Evolutionary conservation across 1,284 basidiomycete species (phyloP), one percentile per base, ranked within the genome.

Genomic region (Cryptococcus sp.): DNA sequence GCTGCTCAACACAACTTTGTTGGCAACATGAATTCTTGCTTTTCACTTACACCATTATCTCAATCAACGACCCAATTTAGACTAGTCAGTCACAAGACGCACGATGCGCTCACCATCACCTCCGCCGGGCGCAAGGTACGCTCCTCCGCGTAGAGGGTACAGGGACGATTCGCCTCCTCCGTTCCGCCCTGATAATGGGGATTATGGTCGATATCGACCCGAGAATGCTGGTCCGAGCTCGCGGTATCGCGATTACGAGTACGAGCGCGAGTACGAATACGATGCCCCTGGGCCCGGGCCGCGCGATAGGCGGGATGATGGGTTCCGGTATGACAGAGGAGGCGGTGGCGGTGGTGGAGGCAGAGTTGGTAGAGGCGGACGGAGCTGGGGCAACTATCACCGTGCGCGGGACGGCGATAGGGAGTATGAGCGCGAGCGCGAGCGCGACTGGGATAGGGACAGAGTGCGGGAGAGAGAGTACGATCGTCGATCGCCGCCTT

Each of bases 81-180:
- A 45, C 15, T 22, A 10, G 15, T n/a, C 11, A n/a, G 8, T 35
- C 5, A 45, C 10, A 38, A 42, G 19, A 30, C 42, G 15, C 23
- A 71, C 68, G 68, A 65, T 66, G n/a, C 68, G 70, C 49, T 73
- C 72, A 5, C 71, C 72, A 17, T 70, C 71, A 0, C 71, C 72
- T 10, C 63, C 61, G 19, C 52, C 50, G 50, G 49, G 67, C 19
- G 51, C 46, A 22, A 45, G 43, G 5, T 39, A 42, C n/a, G 19
- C 17, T 27, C 19, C 20, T 25, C 41, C 17, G 5, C 47, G 57
- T 52, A 30, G 35, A 58, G 25, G 57, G 60, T 72, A 64, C 50
- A 57, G 70, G 30, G 70, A 71, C 35, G 66, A 67, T 15, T 67
- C 66, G 0, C 71, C 72, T 1, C 62, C 56, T 3, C 54, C 50